phyloP scores from a whole-genome alignment of 1,284 basidiomycete genomes.

The Wolfiporia cocos region DNA sequence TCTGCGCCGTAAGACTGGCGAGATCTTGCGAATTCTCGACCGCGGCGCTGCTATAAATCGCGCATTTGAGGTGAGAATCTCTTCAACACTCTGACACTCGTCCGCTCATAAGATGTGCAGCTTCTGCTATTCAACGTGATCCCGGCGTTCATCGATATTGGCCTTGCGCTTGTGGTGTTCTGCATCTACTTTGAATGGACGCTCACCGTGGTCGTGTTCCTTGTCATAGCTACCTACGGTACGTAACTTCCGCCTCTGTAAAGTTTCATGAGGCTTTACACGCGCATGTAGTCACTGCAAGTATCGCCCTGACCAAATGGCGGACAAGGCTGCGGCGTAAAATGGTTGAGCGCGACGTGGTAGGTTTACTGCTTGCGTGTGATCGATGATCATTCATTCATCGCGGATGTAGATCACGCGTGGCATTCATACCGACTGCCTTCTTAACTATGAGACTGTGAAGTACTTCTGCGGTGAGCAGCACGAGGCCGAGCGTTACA shows the following conservation, averaged over 20 bases:
- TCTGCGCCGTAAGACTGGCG: slow-evolving; percentile 63
- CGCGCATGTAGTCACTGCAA: slow-evolving; percentile 46
- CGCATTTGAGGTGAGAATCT: slow-evolving; percentile 30
- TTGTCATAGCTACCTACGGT: slow-evolving; percentile 77
- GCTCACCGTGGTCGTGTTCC: slow-evolving; percentile 63
- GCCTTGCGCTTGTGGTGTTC: slow-evolving; percentile 63
- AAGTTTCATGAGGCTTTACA: background rate
- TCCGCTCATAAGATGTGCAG: too few relatives aligned
- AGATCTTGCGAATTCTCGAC: slow-evolving; percentile 62
- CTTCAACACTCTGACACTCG: too few relatives aligned
- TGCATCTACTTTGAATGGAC: slow-evolving; percentile 61
- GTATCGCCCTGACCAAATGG: slow-evolving; percentile 64
- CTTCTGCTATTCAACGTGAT: slow-evolving; percentile 74
- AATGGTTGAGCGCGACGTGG: slow-evolving; percentile 76
- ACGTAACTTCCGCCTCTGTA: slow-evolving; percentile 16
- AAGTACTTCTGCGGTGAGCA: slow-evolving; percentile 83
- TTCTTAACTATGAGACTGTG: slow-evolving; percentile 81
- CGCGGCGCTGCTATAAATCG: slow-evolving; percentile 52
- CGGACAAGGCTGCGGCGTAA: slow-evolving; percentile 63
- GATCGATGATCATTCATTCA: slow-evolving; percentile 2
- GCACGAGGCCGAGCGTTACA: slow-evolving; percentile 73
- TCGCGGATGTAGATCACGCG: slow-evolving; percentile 45
- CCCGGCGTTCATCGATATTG: slow-evolving; percentile 77
- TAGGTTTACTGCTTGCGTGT: slow-evolving; percentile 24
- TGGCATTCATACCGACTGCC: slow-evolving; percentile 74